Percentiles rank a stretch among this genome's conserved stretches.
Evolutionary conservation across 2,329 filamentous ascomycete genomes (phyloP).

Genomic region (Lecanicillium sp.): DNA sequence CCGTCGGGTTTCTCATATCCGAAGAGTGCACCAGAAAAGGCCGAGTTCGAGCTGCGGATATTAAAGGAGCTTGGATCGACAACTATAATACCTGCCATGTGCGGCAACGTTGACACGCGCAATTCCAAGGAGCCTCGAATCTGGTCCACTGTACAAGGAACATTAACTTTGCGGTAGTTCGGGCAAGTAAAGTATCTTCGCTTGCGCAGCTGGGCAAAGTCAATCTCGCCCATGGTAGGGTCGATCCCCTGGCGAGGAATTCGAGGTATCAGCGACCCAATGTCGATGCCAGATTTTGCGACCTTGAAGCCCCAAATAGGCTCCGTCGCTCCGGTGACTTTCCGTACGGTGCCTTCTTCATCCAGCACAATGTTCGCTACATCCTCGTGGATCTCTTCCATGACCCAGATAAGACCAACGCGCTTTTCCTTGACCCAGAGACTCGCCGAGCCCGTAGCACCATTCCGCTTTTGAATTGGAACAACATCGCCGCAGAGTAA

Average conservation of each 20-base stretch:
- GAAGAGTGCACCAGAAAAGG: constrained; percentile 88
- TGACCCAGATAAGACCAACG: constrained; percentile 89
- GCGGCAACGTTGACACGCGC: constrained; percentile 86
- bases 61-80: constrained; percentile 70
- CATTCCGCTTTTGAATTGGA: constrained; percentile 93
- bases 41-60: constrained; percentile 88
- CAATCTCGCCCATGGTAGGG: constrained; percentile 62
- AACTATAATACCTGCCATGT: constrained; percentile 95
- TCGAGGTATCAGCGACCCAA: constrained; percentile 71
- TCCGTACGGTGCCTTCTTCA: constrained; percentile 65
- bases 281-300: constrained; percentile 59
- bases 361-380: constrained; percentile 71
- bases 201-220: constrained; percentile 67
- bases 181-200: constrained; percentile 79
- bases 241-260: constrained; percentile 71
- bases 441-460: constrained; percentile 83
- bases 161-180: constrained; percentile 68
- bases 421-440: constrained; percentile 98
- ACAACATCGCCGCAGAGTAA: constrained; percentile 96
- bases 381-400: constrained; percentile 96
- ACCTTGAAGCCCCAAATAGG: constrained; percentile 77
- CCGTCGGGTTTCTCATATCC: constrained; percentile 81
- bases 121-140: constrained; percentile 62
- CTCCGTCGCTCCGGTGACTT: constrained; percentile 66
- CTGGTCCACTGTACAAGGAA: constrained; percentile 76